These are phyloP conservation scores for Cardiospermum halicacabum DNA, from an alignment of 345 rosid species.

Conservation along the genomic window DNA sequence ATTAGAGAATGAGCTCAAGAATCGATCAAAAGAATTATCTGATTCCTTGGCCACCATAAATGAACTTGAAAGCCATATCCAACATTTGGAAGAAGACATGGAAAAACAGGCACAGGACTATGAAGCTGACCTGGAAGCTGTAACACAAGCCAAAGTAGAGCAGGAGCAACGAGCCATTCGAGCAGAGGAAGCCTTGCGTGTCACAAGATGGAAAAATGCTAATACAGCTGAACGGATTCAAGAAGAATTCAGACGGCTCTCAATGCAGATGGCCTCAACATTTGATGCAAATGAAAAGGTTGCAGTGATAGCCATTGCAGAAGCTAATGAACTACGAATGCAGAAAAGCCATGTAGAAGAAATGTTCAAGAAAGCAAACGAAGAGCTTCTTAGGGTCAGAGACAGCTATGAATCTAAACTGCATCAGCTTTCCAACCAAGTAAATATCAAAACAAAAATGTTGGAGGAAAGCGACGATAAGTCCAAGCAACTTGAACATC, in stretches of 20 bases:
- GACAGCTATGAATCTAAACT: slow-evolving; percentile 53
- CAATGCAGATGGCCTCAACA: slow-evolving; percentile 70
- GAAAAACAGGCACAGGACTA: slow-evolving; percentile 51
- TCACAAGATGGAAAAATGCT: slow-evolving; percentile 64
- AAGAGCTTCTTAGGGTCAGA: slow-evolving; percentile 41
- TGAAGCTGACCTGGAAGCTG: slow-evolving; percentile 58
- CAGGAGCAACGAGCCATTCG: slow-evolving; percentile 83
- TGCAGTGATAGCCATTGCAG: slow-evolving; percentile 68
- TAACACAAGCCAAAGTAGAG: slow-evolving; percentile 52
- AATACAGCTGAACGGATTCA: slow-evolving; percentile 76
- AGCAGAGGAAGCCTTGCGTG: slow-evolving; percentile 75
- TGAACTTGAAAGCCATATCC: slow-evolving; percentile 32
- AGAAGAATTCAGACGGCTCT: slow-evolving; percentile 70
- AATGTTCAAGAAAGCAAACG: slow-evolving; percentile 50
- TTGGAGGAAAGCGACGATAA: slow-evolving; percentile 42
- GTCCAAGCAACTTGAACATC: slow-evolving; percentile 45
- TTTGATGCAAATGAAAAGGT: slow-evolving; percentile 79
- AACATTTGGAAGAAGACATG: slow-evolving; percentile 62
- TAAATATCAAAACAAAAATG: slow-evolving; percentile 39
- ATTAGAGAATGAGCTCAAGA: slow-evolving; percentile 37
- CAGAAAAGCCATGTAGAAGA: slow-evolving; percentile 63
- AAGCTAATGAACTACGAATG: slow-evolving; percentile 54
- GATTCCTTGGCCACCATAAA: slow-evolving; percentile 31
- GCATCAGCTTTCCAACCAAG: slow-evolving; percentile 35
- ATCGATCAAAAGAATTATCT: slow-evolving; percentile 28